phyloP scores from a whole-genome alignment of 352 stramenopile genomes.

The Globisporangium carolinianum region DNA sequence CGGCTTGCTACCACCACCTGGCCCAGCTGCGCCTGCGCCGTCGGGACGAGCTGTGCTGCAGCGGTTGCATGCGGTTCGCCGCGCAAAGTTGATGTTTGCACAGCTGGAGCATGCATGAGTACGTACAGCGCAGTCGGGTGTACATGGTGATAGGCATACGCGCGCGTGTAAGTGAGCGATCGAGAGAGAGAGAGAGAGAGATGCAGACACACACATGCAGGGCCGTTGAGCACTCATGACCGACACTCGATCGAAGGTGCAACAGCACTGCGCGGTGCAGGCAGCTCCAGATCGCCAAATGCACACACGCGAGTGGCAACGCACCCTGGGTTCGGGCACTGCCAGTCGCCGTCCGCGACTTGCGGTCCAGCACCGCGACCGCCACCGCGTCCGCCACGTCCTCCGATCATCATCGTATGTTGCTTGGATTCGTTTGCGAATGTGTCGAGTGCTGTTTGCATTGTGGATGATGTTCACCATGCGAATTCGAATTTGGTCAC shows the following conservation, averaged over 20 bases:
- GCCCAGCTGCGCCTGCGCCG: constrained; percentile 11
- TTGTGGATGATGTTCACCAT: too few relatives aligned
- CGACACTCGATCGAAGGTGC: too few relatives aligned
- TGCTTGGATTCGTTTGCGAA: background rate
- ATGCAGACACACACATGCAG: too few relatives aligned
- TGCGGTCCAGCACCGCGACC: constrained; percentile 40
- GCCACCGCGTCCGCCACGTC: constrained; percentile 24
- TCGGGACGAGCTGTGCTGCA: constrained; percentile 65
- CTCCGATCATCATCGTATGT: constrained; percentile 23
- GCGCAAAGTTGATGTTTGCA: constrained; percentile 82
- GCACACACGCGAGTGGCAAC: background rate
- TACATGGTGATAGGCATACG: background rate
- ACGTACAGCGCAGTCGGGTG: background rate
- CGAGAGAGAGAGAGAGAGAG: too few relatives aligned
- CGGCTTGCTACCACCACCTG: constrained; percentile 13
- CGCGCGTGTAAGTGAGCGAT: background rate
- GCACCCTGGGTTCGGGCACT: constrained; percentile 74
- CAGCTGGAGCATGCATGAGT: constrained; percentile 32
- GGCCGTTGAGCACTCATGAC: too few relatives aligned
- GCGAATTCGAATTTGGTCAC: too few relatives aligned
- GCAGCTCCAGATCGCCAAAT: too few relatives aligned
- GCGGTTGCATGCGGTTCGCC: constrained; percentile 71
- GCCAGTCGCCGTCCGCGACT: constrained; percentile 67
- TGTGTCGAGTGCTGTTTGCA: background rate
- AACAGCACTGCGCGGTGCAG: too few relatives aligned